Conservation (phyloP, 306 rosid species). For the Pyrus betulifolia region DNA sequence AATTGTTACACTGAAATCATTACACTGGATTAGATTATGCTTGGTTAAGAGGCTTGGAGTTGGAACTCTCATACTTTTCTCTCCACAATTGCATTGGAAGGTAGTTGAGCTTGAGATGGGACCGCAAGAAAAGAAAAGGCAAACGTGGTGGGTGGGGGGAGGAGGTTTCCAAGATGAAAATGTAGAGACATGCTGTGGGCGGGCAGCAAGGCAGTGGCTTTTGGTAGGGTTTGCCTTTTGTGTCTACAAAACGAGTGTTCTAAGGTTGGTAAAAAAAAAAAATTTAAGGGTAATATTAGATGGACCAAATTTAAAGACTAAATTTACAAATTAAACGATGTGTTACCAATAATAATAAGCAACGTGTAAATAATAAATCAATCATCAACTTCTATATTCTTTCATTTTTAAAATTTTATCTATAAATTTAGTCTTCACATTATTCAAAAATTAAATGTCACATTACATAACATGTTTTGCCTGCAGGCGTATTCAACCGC, state of each 20-base stretch:
- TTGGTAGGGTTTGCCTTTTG: slow-evolving; percentile 8
- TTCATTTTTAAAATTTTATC: no score
- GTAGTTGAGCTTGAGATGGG: slow-evolving; percentile 12
- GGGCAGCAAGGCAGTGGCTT: neutral
- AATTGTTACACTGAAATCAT: slow-evolving; percentile 8
- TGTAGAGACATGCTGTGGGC: neutral
- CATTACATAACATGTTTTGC: neutral
- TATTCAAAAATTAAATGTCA: neutral
- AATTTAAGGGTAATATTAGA: no score
- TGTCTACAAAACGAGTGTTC: slow-evolving; percentile 3
- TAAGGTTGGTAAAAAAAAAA: neutral
- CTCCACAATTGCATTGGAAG: slow-evolving; percentile 12
- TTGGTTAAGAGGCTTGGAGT: neutral
- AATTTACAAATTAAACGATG: no score
- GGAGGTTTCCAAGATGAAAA: slow-evolving; percentile 23
- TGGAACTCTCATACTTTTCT: neutral
- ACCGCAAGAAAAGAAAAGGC: slow-evolving; percentile 6
- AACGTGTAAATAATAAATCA: no score
- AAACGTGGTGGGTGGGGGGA: neutral
- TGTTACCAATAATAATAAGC: no score
- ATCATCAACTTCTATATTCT: no score
- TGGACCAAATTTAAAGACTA: fast-evolving
- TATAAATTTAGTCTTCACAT: no score
- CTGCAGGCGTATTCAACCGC: neutral
- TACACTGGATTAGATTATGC: slow-evolving; percentile 15